Percentiles rank a stretch among this genome's conserved stretches.
These are phyloP conservation scores for Luzula sylvatica DNA, from an alignment of 176 grass and related monocot species.

Conservation along the genomic window DNA sequence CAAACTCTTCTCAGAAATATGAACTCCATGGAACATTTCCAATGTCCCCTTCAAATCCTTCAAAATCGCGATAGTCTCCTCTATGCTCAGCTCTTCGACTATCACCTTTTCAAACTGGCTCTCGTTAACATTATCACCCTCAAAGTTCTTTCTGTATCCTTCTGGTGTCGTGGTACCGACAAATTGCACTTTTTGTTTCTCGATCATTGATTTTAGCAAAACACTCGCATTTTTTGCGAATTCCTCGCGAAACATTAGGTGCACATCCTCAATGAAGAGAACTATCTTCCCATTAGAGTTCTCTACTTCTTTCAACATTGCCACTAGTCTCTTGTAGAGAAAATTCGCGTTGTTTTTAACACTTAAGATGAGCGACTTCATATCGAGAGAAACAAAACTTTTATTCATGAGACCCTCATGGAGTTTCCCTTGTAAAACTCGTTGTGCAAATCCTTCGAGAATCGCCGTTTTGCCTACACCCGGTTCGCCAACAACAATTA, in stretches of 20 bases:
- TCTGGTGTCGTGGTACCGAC: constrained; percentile 56
- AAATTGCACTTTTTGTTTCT: constrained; percentile 46
- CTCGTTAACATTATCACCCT: constrained; percentile 44
- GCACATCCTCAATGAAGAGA: constrained; percentile 68
- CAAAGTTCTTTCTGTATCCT: constrained; percentile 55
- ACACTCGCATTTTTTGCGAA: constrained; percentile 47
- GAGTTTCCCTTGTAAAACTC: constrained; percentile 42
- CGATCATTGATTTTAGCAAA: constrained; percentile 53
- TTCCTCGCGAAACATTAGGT: constrained; percentile 42
- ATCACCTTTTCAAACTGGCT: constrained; percentile 45
- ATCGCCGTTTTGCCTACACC: constrained; percentile 63
- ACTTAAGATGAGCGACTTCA: constrained; percentile 34
- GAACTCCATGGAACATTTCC: constrained; percentile 47
- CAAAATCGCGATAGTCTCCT: constrained; percentile 49
- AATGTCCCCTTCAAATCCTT: constrained; percentile 60
- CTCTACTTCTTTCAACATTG: constrained; percentile 64
- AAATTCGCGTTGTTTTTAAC: constrained; percentile 50
- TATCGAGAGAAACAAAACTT: constrained; percentile 45
- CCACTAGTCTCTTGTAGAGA: constrained; percentile 50
- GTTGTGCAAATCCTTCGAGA: constrained; percentile 61
- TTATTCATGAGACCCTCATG: constrained; percentile 45
- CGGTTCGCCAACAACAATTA: constrained; percentile 61
- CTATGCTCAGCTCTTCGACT: constrained; percentile 46
- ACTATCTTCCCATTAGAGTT: constrained; percentile 57
- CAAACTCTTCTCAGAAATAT: constrained; percentile 50